Evolutionary conservation across 2,329 filamentous ascomycete species (phyloP).

Genomic region (Saccharata proteae): DNA sequence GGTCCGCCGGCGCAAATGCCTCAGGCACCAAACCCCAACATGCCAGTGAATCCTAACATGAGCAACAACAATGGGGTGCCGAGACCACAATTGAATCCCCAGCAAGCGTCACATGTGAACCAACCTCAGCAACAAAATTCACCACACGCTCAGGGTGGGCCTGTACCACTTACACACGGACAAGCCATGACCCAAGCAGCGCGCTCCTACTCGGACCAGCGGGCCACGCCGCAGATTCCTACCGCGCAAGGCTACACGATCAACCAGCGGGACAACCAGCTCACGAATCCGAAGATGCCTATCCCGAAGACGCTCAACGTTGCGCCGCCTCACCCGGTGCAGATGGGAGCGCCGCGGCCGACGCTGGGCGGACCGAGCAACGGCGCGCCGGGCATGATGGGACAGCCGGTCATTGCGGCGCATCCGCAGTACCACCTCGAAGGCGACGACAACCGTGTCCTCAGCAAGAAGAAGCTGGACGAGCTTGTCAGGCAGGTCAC

Average conservation of each 20-base stretch:
- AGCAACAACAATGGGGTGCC: conserved; percentile 4
- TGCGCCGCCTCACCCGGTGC: conserved; percentile 59
- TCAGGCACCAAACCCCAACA: conserved; percentile 7
- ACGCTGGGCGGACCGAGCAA: conserved; percentile 69
- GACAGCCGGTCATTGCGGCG: conserved; percentile 73
- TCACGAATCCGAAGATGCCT: conserved; percentile 54
- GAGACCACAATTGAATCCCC: conserved; percentile 9
- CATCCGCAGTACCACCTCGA: conserved; percentile 78
- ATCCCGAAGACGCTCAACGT: conserved; percentile 73
- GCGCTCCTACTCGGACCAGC: conserved; percentile 22
- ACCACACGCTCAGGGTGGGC: conserved; percentile 24
- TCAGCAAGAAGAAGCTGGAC: conserved; percentile 97
- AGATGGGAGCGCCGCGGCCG: conserved; percentile 62
- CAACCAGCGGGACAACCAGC: conserved; percentile 25
- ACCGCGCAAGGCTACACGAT: conserved; percentile 20
- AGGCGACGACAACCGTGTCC: conserved; percentile 78
- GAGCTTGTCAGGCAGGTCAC: conserved; percentile 91
- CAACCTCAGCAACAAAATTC: conserved; percentile 23
- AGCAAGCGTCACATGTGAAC: conserved; percentile 8
- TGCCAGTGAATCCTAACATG: no score
- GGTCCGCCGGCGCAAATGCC: conserved; percentile 2
- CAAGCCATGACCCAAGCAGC: conserved; percentile 32
- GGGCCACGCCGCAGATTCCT: conserved; percentile 19
- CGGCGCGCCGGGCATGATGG: conserved; percentile 68
- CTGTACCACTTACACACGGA: conserved; percentile 31